Conservation (phyloP, 2,329 filamentous ascomycete species). For the Stachybotrys chlorohalonatus region DNA sequence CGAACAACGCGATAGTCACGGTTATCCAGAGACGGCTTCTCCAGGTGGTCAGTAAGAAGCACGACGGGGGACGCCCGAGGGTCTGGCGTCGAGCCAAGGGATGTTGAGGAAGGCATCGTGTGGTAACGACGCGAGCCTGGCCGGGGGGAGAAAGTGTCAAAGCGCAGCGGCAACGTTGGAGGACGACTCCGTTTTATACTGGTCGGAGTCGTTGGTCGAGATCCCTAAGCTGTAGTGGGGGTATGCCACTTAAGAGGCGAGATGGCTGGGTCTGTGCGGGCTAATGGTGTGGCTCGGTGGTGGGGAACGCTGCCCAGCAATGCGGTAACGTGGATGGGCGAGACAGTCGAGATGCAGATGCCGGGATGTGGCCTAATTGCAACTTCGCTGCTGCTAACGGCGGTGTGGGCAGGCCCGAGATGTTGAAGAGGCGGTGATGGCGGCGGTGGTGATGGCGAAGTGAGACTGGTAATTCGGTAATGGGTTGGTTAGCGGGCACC, state of each 20-base stretch:
- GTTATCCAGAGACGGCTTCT: slow-evolving; percentile 79
- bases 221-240: slow-evolving; percentile 4
- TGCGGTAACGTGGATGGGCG: background rate
- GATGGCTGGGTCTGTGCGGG: slow-evolving; percentile 11
- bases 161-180: background rate
- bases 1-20: slow-evolving; percentile 80
- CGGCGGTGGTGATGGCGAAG: background rate
- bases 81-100: slow-evolving; percentile 23
- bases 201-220: background rate
- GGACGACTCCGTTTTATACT: background rate
- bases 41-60: slow-evolving; percentile 58
- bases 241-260: slow-evolving; percentile 12
- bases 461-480: background rate
- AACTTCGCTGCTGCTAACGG: background rate
- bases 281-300: background rate
- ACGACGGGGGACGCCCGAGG: slow-evolving; percentile 19
- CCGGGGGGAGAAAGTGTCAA: background rate
- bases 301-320: background rate
- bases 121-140: background rate
- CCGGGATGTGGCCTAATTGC: background rate
- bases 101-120: slow-evolving; percentile 18
- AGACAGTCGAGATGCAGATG: background rate
- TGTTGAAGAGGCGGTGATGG: background rate
- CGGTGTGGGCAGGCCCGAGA: background rate
- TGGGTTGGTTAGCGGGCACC: background rate